Evolutionary conservation across 1,284 basidiomycete genomes (phyloP), one percentile per base, ranked within the genome.

Genomic region (Heterobasidion annosum): DNA sequence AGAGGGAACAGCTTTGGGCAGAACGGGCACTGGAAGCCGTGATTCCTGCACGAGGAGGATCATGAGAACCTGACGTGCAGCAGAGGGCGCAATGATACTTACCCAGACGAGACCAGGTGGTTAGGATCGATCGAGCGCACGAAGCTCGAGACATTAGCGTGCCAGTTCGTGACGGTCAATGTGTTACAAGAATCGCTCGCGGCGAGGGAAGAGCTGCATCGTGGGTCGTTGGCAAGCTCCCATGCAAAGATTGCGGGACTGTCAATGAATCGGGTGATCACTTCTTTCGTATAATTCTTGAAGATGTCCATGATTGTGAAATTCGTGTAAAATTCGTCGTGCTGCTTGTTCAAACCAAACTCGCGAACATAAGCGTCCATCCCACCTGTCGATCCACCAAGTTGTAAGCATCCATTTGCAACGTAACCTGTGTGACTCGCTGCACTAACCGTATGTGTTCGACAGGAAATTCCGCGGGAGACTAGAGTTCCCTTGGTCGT

Each of bases 91-190:
- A 42, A 25, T 3, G 15, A 55, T 49, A 60, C 72, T 58, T 62
- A 83, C 79, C 85, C 84, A 42, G 82, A 73, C 8, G 81, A 73
- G 48, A 85, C 71, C 45, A 87, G 67, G 64, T 88, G 85, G 60
- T 86, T 83, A 3, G 78, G 76, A 62, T 88, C 85, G 43, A 79
- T 60, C 0, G 62, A 59, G 43, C 64, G 67, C 51, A 86, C 68
- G 59, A 76, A 73, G 32, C 66, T 16, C 0, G 81, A 72, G 25
- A 83, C 59, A 0, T 63, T 69, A 1, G 71, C 65, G 58, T 83
- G 80, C 81, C 83, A 85, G 8, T 51, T 43, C 3, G 83, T 85
- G 45, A 85, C 62, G 25, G 73, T 77, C 33, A 65, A 68, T 13
- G 82, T 72, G 45, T 67, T 73, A 63, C 84, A 85, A 10, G 43